A percentile compares a stretch with the other conserved stretches of the same genome.
phyloP scores from a whole-genome alignment of 306 rosid species.

The Trifolium fragiferum region DNA sequence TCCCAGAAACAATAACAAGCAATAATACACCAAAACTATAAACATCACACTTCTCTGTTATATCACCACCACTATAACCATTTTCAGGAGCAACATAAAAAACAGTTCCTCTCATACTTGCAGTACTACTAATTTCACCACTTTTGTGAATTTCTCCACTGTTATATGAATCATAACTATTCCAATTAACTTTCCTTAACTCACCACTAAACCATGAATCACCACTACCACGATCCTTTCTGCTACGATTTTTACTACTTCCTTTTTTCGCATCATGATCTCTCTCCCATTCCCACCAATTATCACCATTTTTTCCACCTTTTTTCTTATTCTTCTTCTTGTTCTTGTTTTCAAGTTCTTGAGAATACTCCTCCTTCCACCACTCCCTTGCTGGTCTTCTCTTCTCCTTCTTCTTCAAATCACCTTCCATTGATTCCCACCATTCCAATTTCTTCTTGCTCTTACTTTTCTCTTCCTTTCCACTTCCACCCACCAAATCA shows the following conservation, averaged over 20 bases:
- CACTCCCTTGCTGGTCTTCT: constrained; percentile 81
- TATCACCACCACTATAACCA: constrained; percentile 61
- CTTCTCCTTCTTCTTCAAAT: constrained; percentile 51
- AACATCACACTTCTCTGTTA: constrained; percentile 80
- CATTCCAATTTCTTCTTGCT: constrained; percentile 69
- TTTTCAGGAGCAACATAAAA: constrained; percentile 89
- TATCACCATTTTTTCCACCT: constrained; percentile 27
- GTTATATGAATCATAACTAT: constrained; percentile 55
- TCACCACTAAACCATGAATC: constrained; percentile 86
- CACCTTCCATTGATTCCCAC: constrained; percentile 80
- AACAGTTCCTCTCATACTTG: constrained; percentile 87
- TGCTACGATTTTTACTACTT: constrained; percentile 47
- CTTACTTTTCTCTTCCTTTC: constrained; percentile 52
- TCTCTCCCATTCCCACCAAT: constrained; percentile 48
- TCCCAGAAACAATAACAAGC: constrained; percentile 77
- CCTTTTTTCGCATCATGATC: constrained; percentile 49
- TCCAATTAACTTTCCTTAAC: constrained; percentile 49
- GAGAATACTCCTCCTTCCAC: constrained; percentile 93
- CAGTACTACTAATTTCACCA: constrained; percentile 73
- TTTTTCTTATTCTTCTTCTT: constrained; percentile 55
- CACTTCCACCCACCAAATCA: constrained; percentile 37
- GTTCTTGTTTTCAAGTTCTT: constrained; percentile 67
- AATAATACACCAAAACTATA: constrained; percentile 82
- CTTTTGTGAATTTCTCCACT: constrained; percentile 71
- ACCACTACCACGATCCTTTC: constrained; percentile 60